Conservation (phyloP, 2,329 filamentous ascomycete species). For the Clarireedia paspali region DNA sequence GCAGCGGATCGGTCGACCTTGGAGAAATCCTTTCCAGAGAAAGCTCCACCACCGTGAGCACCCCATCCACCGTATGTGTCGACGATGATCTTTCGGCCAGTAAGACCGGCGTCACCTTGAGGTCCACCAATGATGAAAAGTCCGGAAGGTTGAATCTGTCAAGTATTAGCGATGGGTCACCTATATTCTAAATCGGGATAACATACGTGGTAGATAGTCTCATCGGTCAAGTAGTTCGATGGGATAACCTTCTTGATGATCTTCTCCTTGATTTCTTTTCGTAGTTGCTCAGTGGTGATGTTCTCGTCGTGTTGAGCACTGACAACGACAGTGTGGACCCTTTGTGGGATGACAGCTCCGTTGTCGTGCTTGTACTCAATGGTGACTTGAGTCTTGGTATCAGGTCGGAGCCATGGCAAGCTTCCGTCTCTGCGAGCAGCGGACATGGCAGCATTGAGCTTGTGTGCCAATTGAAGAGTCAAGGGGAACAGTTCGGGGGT, state of each 20-base stretch:
- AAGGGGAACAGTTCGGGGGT: conserved; percentile 94
- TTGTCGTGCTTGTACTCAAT: conserved; percentile 97
- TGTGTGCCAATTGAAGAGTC: conserved; percentile 89
- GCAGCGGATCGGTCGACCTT: conserved; percentile 99
- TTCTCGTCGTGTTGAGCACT: conserved; percentile 88
- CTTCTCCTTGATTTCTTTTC: conserved; percentile 94
- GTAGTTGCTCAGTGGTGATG: conserved; percentile 84
- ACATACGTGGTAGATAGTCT: conserved; percentile 89
- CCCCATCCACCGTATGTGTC: conserved; percentile 99
- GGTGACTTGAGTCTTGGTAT: conserved; percentile 99
- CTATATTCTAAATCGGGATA: neutral
- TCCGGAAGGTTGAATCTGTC: conserved; percentile 86
- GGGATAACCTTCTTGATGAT: conserved; percentile 95
- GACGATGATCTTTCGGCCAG: conserved; percentile 95
- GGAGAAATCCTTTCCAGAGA: conserved; percentile 99
- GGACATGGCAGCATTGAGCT: conserved; percentile 93
- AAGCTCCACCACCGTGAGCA: conserved; percentile 98
- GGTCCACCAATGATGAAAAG: conserved; percentile 99
- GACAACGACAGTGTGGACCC: conserved; percentile 95
- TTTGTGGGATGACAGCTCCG: conserved; percentile 83
- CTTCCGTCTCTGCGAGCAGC: conserved; percentile 78
- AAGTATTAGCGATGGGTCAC: conserved; percentile 5
- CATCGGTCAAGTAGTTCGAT: conserved; percentile 81
- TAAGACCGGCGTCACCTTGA: conserved; percentile 97
- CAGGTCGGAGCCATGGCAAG: conserved; percentile 90